A percentile compares a stretch with the other conserved stretches of the same genome.
Conservation (phyloP, 371 early-diverging fungal species). For the Circinella umbellata region DNA sequence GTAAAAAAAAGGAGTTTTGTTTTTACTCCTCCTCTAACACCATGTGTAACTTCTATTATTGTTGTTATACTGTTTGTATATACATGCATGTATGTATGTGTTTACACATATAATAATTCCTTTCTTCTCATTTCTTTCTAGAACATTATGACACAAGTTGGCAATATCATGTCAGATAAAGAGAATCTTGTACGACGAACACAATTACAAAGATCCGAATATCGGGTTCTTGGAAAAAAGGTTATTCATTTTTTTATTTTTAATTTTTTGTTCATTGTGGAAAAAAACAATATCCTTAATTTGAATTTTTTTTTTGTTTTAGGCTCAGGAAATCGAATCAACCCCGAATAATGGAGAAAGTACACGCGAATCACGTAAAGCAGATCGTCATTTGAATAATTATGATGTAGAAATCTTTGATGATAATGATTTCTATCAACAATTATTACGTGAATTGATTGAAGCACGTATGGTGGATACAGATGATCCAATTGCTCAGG, state of each 20-base stretch:
- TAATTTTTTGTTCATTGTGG: background rate
- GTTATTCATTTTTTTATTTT: background rate
- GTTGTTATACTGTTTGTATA: too few relatives aligned
- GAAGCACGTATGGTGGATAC: conserved; percentile 90
- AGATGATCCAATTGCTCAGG: conserved; percentile 80
- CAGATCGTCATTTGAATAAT: conserved; percentile 71
- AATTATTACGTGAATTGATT: conserved; percentile 89
- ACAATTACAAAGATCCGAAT: conserved; percentile 76
- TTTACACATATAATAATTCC: background rate
- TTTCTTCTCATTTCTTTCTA: conserved; percentile 12
- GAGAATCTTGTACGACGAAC: conserved; percentile 87
- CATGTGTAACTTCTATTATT: background rate
- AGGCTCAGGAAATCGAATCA: background rate
- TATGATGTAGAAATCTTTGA: conserved; percentile 92
- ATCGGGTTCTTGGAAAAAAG: conserved; percentile 61
- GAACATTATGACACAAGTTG: conserved; percentile 79
- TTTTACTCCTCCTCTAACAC: background rate
- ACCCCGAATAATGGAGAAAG: background rate
- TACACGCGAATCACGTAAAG: conserved; percentile 24
- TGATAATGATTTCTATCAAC: conserved; percentile 94
- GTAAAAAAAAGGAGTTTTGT: conserved; percentile 18
- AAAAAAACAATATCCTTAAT: background rate
- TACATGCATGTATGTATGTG: background rate
- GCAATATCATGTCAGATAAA: conserved; percentile 71
- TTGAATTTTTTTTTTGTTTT: background rate